Evolutionary conservation across 164 flowering plant species (phyloP), one percentile per base, ranked within the genome.

Genomic region (Litsea cubeba): DNA sequence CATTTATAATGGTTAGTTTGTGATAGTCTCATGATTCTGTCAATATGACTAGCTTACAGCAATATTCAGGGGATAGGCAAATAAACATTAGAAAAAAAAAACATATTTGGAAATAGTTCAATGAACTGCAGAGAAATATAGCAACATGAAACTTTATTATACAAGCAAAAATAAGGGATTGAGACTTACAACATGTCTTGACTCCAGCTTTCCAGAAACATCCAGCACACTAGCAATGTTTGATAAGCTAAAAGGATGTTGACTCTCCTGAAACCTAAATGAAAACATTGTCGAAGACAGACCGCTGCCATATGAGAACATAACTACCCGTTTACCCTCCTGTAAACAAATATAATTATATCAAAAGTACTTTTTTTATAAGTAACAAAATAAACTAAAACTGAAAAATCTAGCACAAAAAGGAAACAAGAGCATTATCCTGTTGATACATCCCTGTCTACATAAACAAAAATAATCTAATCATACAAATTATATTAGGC

Each of bases 231-330:
- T 65, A 35, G 86, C 90, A 76, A 95, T 95, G 85, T 95, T 92
- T 66, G 98, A 90, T 82, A 96, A 77, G 83, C 91, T 90, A 76
- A 92, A 95, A 7, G 95, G 93, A 71, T 87, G 87, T 72, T 87
- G 83, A 58, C 93, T 90, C 1, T 80, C 90, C 46, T 60, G 71
- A 22, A 93, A 72, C 67, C 79, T 77, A 69, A 95, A 75, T 28
- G 98, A 92, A 82, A 93, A 95, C 91, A 95, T 90, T 68, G 99
- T 91, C 65, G 98, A 88, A 65, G 93, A 81, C 50, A 86, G 80
- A 68, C 98, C 99, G 83, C 98, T 93, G 4, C 99, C 99, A 70
- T 93, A 95, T 3, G 99, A 95, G 85, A 95, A 95, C 90, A 95
- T 63, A 28, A 95, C 51, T 60, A 89, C 86, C 74, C 97, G 81